Percentiles rank a stretch among this genome's conserved stretches.
Evolutionary conservation across 2,329 filamentous ascomycete genomes (phyloP).

Genomic region (Chalara sp.): DNA sequence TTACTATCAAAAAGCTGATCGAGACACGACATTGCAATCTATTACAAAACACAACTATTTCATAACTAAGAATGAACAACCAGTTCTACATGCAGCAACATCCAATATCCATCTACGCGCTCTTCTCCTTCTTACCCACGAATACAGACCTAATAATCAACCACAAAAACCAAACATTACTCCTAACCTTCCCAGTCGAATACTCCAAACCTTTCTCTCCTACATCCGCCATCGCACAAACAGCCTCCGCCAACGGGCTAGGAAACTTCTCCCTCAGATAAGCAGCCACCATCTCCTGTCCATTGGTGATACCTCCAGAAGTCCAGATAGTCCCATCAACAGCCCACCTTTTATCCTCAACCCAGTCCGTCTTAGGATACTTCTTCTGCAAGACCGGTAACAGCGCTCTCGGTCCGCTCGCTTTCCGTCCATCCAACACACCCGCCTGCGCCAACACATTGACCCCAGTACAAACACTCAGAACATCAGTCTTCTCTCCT

Average conservation of each 20-base stretch:
- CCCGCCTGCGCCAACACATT: constrained; percentile 42
- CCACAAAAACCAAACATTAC: constrained; percentile 31
- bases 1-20: no score
- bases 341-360: constrained; percentile 43
- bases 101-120: background rate
- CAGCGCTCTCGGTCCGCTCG: constrained; percentile 40
- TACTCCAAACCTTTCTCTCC: constrained; percentile 42
- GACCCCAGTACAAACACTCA: constrained; percentile 46
- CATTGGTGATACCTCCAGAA: constrained; percentile 44
- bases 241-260: constrained; percentile 38
- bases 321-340: constrained; percentile 49
- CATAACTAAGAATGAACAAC: no score
- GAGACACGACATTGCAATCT: no score
- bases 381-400: constrained; percentile 29
- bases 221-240: constrained; percentile 38
- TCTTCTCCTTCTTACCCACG: constrained; percentile 16
- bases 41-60: no score
- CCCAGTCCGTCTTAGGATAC: constrained; percentile 34
- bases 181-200: constrained; percentile 27
- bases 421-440: constrained; percentile 37
- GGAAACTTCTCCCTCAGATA: constrained; percentile 39
- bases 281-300: constrained; percentile 47
- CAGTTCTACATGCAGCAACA: no score
- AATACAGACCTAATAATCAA: constrained; percentile 32
- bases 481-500: constrained; percentile 36